phyloP scores from a whole-genome alignment of 2,329 filamentous ascomycete genomes.

The Didymella exigua region DNA sequence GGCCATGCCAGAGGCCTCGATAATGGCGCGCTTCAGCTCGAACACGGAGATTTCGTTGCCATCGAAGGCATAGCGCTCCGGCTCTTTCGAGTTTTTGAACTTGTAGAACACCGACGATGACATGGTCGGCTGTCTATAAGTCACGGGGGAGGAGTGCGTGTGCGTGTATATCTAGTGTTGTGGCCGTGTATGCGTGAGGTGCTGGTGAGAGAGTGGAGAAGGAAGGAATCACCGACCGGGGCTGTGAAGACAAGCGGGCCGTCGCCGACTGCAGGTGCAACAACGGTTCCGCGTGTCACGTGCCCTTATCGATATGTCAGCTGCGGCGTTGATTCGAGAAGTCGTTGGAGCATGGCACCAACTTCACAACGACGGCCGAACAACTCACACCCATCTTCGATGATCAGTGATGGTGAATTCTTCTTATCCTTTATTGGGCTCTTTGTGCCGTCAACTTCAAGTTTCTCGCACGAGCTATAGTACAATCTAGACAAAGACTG shows the following conservation, averaged over 20 bases:
- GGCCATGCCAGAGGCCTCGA: constrained; percentile 88
- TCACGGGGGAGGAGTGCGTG: constrained; percentile 5
- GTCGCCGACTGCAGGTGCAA: background rate
- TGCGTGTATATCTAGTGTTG: constrained; percentile 2
- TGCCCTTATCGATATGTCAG: background rate
- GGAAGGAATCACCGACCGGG: constrained; percentile 11
- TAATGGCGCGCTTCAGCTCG: constrained; percentile 98
- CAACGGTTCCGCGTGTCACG: background rate
- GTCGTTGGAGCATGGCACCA: background rate
- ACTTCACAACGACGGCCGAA: no score
- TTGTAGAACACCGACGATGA: constrained; percentile 99
- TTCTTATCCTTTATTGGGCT: background rate
- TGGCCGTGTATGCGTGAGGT: constrained; percentile 6
- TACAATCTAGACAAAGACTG: no score
- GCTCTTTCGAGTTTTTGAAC: constrained; percentile 98
- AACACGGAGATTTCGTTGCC: constrained; percentile 98
- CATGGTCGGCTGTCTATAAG: constrained; percentile 58
- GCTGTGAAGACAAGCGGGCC: constrained; percentile 13
- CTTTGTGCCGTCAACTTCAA: no score
- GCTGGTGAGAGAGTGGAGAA: constrained; percentile 16
- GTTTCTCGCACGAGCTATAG: no score
- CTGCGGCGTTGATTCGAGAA: background rate
- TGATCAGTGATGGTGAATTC: no score
- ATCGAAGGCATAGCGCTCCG: constrained; percentile 92
- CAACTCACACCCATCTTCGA: no score